Evolutionary conservation across 352 stramenopile genomes (phyloP).

Genomic region (Globisporangium echinulatum): DNA sequence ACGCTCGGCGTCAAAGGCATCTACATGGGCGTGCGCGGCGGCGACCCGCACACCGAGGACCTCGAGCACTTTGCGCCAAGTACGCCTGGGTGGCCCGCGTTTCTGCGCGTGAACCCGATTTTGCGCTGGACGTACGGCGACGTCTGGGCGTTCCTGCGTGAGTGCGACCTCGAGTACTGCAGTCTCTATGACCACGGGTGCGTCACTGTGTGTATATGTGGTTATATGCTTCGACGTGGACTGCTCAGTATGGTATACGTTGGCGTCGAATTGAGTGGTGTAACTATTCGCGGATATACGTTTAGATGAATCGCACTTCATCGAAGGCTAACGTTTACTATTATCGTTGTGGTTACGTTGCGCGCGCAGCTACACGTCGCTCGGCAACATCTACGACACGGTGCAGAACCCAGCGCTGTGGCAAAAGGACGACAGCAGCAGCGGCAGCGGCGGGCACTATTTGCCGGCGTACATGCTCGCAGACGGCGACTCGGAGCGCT

Average conservation of each 20-base stretch:
- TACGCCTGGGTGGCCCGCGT: conserved; percentile 90
- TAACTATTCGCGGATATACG: no score
- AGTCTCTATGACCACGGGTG: conserved; percentile 88
- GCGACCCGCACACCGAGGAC: conserved; percentile 91
- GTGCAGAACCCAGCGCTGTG: conserved; percentile 91
- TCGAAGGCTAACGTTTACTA: no score
- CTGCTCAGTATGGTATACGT: no score
- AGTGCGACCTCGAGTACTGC: conserved; percentile 87
- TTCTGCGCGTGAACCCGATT: conserved; percentile 98
- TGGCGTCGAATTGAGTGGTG: no score
- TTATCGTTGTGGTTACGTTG: no score
- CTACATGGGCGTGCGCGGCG: conserved; percentile 86
- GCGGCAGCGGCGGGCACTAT: conserved; percentile 53
- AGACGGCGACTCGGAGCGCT: conserved; percentile 66
- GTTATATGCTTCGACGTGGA: neutral
- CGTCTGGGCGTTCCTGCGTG: conserved; percentile 91
- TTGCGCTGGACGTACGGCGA: conserved; percentile 94
- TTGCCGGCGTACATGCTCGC: conserved; percentile 62
- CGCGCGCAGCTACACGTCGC: conserved; percentile 74
- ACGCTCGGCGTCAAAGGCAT: conserved; percentile 84
- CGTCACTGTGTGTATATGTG: neutral
- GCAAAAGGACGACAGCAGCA: conserved; percentile 30
- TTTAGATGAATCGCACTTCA: no score
- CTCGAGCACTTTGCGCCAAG: conserved; percentile 84
- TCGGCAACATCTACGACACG: conserved; percentile 94